Conservation (phyloP, 331 rosid species). For the Pyracantha coccinea region DNA sequence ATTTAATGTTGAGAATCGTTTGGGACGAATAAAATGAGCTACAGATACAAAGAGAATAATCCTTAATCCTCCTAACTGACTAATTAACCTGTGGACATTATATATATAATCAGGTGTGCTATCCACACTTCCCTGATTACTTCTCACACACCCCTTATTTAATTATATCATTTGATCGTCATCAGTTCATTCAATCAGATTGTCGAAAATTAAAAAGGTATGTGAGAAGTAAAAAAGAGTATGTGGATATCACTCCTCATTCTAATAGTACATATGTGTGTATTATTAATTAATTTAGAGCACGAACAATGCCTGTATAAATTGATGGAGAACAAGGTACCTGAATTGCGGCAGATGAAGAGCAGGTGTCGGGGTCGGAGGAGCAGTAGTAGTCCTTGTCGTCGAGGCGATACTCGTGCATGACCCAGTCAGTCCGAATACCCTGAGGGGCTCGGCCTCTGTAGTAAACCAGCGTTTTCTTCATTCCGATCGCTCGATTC, state of each 20-base stretch:
- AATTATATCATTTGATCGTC: too few species aligned
- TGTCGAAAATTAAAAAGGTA: too few species aligned
- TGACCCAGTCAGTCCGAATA: constrained; percentile 91
- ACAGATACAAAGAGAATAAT: neutral
- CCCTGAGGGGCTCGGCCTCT: constrained; percentile 98
- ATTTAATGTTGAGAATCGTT: neutral
- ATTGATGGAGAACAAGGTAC: constrained; percentile 2
- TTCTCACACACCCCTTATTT: too few species aligned
- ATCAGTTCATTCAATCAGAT: too few species aligned
- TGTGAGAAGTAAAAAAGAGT: too few species aligned
- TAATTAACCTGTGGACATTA: neutral
- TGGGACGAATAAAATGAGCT: neutral
- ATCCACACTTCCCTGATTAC: too few species aligned
- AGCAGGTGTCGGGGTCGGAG: constrained; percentile 24
- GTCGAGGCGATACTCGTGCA: constrained; percentile 97
- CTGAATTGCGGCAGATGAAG: constrained; percentile 46
- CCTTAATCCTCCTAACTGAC: neutral
- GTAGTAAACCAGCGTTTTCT: constrained; percentile 92
- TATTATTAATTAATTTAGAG: neutral
- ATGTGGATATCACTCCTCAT: too few species aligned
- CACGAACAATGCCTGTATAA: too few species aligned
- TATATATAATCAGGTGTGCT: too few species aligned
- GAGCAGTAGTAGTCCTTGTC: constrained; percentile 50
- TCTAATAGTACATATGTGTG: too few species aligned
- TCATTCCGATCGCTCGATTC: constrained; percentile 86